Conservation (phyloP, 768 basidiomycete species). For the Rhizopogon salebrosus region DNA sequence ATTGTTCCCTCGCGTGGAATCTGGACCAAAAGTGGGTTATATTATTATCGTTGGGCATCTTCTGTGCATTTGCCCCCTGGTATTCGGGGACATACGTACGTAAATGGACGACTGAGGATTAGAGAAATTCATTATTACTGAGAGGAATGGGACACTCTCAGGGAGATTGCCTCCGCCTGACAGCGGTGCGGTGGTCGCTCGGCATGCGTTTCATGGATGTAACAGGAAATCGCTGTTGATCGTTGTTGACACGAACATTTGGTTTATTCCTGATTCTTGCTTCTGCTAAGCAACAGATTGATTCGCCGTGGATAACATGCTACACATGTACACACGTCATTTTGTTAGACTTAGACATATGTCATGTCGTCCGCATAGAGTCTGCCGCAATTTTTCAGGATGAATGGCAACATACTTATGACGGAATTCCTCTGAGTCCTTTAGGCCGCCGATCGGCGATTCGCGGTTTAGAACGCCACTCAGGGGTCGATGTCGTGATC, state of each 20-base stretch:
- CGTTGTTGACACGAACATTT: slow-evolving; percentile 1
- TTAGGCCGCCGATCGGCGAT: slow-evolving; percentile 23
- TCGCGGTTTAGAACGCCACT: slow-evolving; percentile 23
- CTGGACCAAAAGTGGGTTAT: slow-evolving; percentile 48
- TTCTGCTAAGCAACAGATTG: slow-evolving; percentile 4
- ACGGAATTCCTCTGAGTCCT: slow-evolving; percentile 3
- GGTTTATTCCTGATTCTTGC: slow-evolving; percentile 1
- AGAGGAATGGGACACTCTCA: slow-evolving; percentile 17
- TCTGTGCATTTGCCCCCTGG: slow-evolving; percentile 50
- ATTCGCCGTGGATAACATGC: background rate
- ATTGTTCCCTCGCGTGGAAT: slow-evolving; percentile 66
- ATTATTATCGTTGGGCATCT: slow-evolving; percentile 53
- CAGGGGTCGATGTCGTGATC: background rate
- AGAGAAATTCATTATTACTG: slow-evolving; percentile 33
- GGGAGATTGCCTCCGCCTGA: slow-evolving; percentile 16
- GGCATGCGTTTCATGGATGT: background rate
- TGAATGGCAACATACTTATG: background rate
- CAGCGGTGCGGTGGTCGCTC: slow-evolving; percentile 8
- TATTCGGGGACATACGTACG: slow-evolving; percentile 57
- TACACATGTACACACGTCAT: background rate
- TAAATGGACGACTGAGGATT: slow-evolving; percentile 37
- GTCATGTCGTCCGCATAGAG: background rate
- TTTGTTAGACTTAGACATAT: background rate
- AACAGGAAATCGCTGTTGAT: slow-evolving; percentile 3
- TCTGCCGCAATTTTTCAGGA: background rate